Evolutionary conservation across 257 asterid genomes (phyloP), one percentile per base, ranked within the genome.

Genomic region (Hygrophila difformis): DNA sequence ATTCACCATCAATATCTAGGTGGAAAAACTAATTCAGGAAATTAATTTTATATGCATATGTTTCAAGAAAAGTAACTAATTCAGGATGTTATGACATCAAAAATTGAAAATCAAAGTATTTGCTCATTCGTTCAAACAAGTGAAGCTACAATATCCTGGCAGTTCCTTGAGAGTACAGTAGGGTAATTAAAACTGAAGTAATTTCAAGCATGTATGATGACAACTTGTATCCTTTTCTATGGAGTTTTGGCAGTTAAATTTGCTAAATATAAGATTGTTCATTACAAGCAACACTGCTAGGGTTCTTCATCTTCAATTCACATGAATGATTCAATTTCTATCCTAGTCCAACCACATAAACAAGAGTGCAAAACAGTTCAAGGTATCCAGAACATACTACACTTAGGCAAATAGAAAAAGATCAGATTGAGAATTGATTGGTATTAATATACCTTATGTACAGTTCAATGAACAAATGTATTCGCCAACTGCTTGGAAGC

Each of bases 391-490:
- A 12, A 33, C 34, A 53, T 33, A 14, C 31, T 6, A 41, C 42
- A 47, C 14, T 10, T 24, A 22, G 48, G 33, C 40, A 12, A 10
- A 33, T 33, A 12, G 37, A 33, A 12, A 31, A 12, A 21, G 16
- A 38, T 24, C 38, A 29, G 1, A 14, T 2, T 4, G 14, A 15
- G 48, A 16, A 34, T 36, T 53, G 16, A n/a, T 14, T 42, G 21
- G 19, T 18, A 23, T 26, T 6, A 8, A 24, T 12, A 33, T 57
- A 72, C 62, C 68, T 39, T 55, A 56, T 53, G 23, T 59, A 45
- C 50, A 60, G 58, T 24, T 19, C 11, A 8, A 47, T 9, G 59
- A 46, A 52, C 37, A 51, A 55, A 39, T 19, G 24, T 49, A 5
- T 3, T 5, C 18, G 46, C 49, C 63, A 49, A 12, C 47, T 33